phyloP scores from a whole-genome alignment of 176 grass and related monocot genomes.

The Canna indica region DNA sequence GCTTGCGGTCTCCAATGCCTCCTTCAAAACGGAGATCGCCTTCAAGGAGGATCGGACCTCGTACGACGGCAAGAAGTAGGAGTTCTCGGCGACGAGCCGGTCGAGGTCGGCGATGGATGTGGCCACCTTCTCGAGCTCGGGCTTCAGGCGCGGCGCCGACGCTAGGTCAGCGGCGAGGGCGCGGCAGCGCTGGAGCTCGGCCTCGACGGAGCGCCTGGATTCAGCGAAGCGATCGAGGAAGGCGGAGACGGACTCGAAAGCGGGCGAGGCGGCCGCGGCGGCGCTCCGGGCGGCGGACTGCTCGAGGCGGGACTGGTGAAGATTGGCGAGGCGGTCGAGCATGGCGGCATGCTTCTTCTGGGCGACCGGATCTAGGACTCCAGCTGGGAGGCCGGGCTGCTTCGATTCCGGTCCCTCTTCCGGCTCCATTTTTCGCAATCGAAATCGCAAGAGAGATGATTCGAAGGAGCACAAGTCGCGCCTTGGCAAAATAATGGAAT shows the following conservation, averaged over 20 bases:
- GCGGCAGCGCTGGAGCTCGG: slow-evolving; percentile 42
- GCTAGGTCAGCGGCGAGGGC: not conserved
- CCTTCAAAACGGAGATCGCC: slow-evolving; percentile 54
- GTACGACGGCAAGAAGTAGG: slow-evolving; percentile 61
- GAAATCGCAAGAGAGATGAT: not conserved
- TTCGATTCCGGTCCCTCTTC: slow-evolving; percentile 24
- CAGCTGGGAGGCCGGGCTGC: slow-evolving; percentile 19
- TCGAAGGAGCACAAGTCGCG: not conserved
- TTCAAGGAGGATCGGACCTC: slow-evolving; percentile 61
- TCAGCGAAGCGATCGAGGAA: slow-evolving; percentile 45
- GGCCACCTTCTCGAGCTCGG: slow-evolving; percentile 28
- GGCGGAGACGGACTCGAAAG: slow-evolving; percentile 20
- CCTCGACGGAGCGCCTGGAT: slow-evolving; percentile 43
- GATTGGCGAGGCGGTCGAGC: slow-evolving; percentile 70
- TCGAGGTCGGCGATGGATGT: slow-evolving; percentile 50
- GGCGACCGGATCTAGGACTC: slow-evolving; percentile 12
- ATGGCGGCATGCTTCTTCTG: slow-evolving; percentile 68
- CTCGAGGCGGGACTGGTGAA: slow-evolving; percentile 21
- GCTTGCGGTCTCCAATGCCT: slow-evolving; percentile 33
- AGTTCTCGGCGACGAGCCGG: slow-evolving; percentile 55
- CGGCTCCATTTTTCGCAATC: not conserved
- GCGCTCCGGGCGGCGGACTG: slow-evolving; percentile 12
- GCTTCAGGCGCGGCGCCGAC: not conserved
- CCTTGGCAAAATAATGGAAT: not conserved
- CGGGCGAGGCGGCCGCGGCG: slow-evolving; percentile 12